Percentiles rank a stretch among this genome's conserved stretches.
These are phyloP conservation scores for Saitozyma sp. DNA, from an alignment of 768 basidiomycete species.

Conservation along the genomic window DNA sequence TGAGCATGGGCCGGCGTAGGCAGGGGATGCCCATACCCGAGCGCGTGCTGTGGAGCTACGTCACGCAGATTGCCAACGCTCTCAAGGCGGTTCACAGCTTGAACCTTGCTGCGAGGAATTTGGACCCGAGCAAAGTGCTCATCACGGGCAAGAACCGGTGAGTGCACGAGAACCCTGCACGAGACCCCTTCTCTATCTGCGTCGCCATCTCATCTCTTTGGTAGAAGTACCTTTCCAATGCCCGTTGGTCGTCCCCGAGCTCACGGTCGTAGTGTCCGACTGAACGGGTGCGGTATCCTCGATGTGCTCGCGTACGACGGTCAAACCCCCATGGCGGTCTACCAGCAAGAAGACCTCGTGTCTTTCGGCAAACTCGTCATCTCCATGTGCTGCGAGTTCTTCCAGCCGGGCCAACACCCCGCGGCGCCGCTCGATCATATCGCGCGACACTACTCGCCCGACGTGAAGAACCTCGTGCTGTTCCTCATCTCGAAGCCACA, in stretches of 20 bases:
- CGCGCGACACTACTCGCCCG: conserved; percentile 69
- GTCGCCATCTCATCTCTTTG: not conserved
- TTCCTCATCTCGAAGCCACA: conserved; percentile 71
- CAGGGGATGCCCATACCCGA: conserved; percentile 65
- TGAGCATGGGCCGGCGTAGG: conserved; percentile 51
- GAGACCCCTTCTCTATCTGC: not conserved
- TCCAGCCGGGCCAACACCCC: conserved; percentile 65
- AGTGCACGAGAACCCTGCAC: conserved; percentile 3
- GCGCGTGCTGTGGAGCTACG: conserved; percentile 84
- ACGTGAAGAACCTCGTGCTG: conserved; percentile 76
- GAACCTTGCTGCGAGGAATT: conserved; percentile 73
- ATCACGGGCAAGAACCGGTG: conserved; percentile 87
- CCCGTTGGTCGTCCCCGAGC: not conserved
- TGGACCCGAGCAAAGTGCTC: conserved; percentile 84
- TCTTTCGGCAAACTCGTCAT: conserved; percentile 84
- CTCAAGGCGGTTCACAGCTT: conserved; percentile 81
- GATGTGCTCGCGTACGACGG: conserved; percentile 77
- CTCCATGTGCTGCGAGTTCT: conserved; percentile 70
- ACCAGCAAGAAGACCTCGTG: conserved; percentile 77
- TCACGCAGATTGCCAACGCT: conserved; percentile 83
- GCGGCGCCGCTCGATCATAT: conserved; percentile 74
- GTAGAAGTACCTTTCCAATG: not conserved
- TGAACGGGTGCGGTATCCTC: conserved; percentile 80
- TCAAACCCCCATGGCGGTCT: conserved; percentile 15
- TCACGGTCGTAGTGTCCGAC: conserved; percentile 63